Percentiles rank a stretch among this genome's conserved stretches.
Conservation (phyloP, 2,329 filamentous ascomycete genomes). For the Capronia americana region DNA sequence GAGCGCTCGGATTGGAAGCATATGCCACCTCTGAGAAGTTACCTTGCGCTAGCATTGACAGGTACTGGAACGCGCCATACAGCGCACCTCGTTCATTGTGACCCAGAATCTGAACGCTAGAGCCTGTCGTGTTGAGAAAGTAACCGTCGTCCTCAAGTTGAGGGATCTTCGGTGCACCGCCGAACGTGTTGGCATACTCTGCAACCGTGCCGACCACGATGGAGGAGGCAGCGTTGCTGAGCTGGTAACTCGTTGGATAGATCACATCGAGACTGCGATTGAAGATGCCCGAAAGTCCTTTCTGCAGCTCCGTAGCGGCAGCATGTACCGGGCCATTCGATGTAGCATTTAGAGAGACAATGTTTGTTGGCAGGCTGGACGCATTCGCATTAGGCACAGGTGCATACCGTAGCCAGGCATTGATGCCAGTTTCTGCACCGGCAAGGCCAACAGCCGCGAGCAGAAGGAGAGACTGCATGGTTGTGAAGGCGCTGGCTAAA, state of each 20-base stretch:
- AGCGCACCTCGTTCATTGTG: constrained; percentile 71
- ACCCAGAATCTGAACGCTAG: constrained; percentile 60
- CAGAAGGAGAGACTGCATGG: constrained; percentile 17
- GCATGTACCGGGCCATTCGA: constrained; percentile 63
- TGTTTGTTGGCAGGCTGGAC: constrained; percentile 54
- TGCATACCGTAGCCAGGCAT: constrained; percentile 71
- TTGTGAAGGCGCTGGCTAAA: background rate
- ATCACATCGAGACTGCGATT: constrained; percentile 53
- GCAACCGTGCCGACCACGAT: constrained; percentile 45
- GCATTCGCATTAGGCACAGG: constrained; percentile 52
- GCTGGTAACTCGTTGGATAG: constrained; percentile 44
- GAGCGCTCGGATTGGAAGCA: constrained; percentile 63
- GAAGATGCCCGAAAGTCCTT: constrained; percentile 64
- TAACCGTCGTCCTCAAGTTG: constrained; percentile 58
- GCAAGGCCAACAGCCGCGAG: constrained; percentile 22
- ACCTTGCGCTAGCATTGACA: constrained; percentile 68
- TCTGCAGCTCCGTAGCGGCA: constrained; percentile 65
- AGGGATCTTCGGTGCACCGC: constrained; percentile 36
- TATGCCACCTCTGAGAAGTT: constrained; percentile 58
- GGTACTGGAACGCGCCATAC: constrained; percentile 73
- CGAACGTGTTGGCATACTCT: constrained; percentile 42
- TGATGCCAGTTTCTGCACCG: constrained; percentile 64
- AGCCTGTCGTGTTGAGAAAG: constrained; percentile 58
- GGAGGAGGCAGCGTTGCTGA: constrained; percentile 37
- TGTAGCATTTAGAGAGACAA: constrained; percentile 63